phyloP scores from a whole-genome alignment of 164 flowering plant genomes.

The Nymphaea colorata region DNA sequence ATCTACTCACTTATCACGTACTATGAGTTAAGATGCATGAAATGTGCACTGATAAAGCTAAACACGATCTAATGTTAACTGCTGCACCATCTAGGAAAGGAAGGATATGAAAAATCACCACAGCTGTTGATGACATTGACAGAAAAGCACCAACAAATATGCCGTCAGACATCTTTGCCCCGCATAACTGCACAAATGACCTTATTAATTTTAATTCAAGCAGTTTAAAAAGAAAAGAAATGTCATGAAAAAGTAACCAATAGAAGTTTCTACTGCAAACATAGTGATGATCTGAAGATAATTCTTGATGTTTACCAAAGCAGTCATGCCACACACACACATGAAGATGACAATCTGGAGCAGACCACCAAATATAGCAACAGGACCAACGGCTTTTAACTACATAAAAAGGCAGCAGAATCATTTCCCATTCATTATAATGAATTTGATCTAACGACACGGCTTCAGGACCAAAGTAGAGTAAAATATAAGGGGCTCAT shows the following conservation, averaged over 20 bases:
- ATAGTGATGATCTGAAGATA: no score
- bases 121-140: slow-evolving; percentile 99
- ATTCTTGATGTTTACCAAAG: slow-evolving; percentile 36
- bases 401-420: slow-evolving; percentile 18
- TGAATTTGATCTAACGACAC: not conserved
- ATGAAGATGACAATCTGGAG: slow-evolving; percentile 75
- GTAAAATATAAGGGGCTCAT: no score
- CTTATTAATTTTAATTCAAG: not conserved
- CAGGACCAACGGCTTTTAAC: slow-evolving; percentile 93
- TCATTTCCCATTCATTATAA: not conserved
- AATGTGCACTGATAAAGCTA: no score
- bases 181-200: slow-evolving; percentile 54
- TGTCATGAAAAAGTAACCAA: no score
- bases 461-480: not conserved
- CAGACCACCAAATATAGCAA: slow-evolving; percentile 91
- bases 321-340: slow-evolving; percentile 56
- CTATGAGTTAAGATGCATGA: no score
- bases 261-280: not conserved
- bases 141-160: slow-evolving; percentile 79
- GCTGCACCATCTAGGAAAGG: not conserved
- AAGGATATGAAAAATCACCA: slow-evolving; percentile 35
- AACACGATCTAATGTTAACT: no score
- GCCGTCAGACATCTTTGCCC: slow-evolving; percentile 90
- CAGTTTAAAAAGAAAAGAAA: not conserved
- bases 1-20: no score